Base-by-base conservation (phyloP, 768 basidiomycete species). In the Macrocybe gigantea region DNA sequence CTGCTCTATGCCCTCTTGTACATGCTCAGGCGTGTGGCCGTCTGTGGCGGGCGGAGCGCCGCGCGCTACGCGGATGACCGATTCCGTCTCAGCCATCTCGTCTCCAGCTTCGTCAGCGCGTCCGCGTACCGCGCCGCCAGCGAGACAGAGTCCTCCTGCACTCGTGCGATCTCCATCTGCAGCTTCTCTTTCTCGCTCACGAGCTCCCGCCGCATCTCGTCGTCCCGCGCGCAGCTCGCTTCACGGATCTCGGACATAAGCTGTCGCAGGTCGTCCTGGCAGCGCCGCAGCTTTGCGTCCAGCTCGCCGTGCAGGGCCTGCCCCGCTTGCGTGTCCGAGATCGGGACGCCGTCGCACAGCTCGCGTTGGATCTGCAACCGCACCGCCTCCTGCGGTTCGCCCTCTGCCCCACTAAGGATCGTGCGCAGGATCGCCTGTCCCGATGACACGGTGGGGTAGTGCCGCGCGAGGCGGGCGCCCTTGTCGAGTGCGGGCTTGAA, bases 281-380 rank as follows among this genome's bases (percentile, higher is more conserved):
- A 73, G 33, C 68, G 65, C 46, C 69, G 57, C 29, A 71, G 66
- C 59, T 77, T 74, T 49, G 71, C 72, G 47, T 69, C 66, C 3
- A 79, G 56, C 35, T 79, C 79, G 12, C 69, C 67, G 44, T 67
- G 68, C 14, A 83, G 66, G 55, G 79, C 80, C 11, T 61, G 66
- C 1, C 79, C 79, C 1, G 80, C 82, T 3, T 66, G 62, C 2
- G 82, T 82, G 44, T 81, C 65, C 1, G 71, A 64, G 11, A 82
- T 69, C 37, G 72, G 65, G 43, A 71, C 71, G 32, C 64, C 65
- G 53, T 75, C 64, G 48, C 73, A 72, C 5, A 82, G 63, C 56
- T 84, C 81, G 29, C 66, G 61, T 53, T 82, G 82, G 43, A 83
- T 80, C 15, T 67, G 69, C 3, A 83, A 64, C 2, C 22, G 22